Evolutionary conservation across 306 rosid genomes (phyloP).

Genomic region (Lathyrus tuberosus): DNA sequence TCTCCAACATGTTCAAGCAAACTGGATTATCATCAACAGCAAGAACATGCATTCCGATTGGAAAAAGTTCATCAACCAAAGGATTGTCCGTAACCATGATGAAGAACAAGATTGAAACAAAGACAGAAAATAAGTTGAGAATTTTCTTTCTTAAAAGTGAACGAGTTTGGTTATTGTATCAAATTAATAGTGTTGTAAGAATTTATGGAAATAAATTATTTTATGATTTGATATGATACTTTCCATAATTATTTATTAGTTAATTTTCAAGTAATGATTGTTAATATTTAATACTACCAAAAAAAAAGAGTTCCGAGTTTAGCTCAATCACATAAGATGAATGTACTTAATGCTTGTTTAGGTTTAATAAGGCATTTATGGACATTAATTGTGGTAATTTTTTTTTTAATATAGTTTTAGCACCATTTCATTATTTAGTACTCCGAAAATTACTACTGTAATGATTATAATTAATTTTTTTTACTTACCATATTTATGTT

Average conservation of each 20-base stretch:
- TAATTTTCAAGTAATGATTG: background rate
- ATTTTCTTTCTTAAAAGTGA: no score
- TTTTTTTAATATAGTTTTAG: background rate
- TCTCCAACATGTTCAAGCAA: conserved; percentile 71
- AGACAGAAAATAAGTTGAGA: no score
- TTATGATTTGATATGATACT: background rate
- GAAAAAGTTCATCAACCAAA: conserved; percentile 52
- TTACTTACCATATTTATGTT: no score
- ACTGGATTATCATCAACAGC: conserved; percentile 80
- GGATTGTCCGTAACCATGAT: conserved; percentile 54
- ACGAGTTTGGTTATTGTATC: no score
- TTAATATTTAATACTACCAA: background rate
- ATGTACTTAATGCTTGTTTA: background rate
- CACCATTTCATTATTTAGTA: no score
- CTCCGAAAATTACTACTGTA: no score
- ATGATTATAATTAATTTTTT: no score
- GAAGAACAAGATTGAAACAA: conserved; percentile 24
- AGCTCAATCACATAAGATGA: background rate
- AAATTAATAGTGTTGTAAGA: no score
- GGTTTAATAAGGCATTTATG: background rate
- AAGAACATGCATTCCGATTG: conserved; percentile 86
- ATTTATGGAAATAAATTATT: background rate
- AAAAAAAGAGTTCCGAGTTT: background rate
- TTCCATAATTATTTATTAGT: background rate
- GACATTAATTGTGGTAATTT: background rate